phyloP scores from a whole-genome alignment of 768 basidiomycete genomes.

The Harrya chromipes region DNA sequence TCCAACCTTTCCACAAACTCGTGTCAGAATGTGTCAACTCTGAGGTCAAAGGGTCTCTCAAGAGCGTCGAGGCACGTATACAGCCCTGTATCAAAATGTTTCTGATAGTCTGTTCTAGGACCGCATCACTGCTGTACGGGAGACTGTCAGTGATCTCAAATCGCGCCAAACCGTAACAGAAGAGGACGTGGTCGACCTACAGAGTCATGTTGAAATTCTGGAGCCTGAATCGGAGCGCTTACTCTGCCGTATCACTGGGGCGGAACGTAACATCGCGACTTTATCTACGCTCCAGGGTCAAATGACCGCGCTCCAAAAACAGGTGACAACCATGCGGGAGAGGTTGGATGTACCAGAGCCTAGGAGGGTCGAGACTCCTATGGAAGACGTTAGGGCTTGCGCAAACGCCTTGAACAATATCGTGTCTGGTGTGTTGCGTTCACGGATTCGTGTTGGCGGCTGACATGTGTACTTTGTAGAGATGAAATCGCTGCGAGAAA shows the following conservation, averaged over 20 bases:
- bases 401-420: slow-evolving; percentile 37
- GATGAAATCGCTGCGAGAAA: slow-evolving; percentile 43
- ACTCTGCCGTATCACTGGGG: slow-evolving; percentile 25
- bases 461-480: slow-evolving; percentile 30
- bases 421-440: slow-evolving; percentile 38
- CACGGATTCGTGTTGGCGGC: not conserved
- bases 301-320: slow-evolving; percentile 16
- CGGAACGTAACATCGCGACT: slow-evolving; percentile 31
- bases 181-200: slow-evolving; percentile 32
- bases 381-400: slow-evolving; percentile 27
- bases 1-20: slow-evolving; percentile 13
- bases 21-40: slow-evolving; percentile 20
- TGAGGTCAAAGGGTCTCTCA: slow-evolving; percentile 22
- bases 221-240: slow-evolving; percentile 33
- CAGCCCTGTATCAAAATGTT: not conserved
- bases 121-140: slow-evolving; percentile 22
- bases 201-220: slow-evolving; percentile 38
- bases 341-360: slow-evolving; percentile 20
- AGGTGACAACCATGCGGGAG: slow-evolving; percentile 18
- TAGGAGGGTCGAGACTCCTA: slow-evolving; percentile 4
- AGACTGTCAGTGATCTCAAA: slow-evolving; percentile 16
- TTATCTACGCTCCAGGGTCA: slow-evolving; percentile 28
- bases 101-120: slow-evolving; percentile 17
- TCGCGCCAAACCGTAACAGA: slow-evolving; percentile 26
- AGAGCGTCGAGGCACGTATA: slow-evolving; percentile 20